These are phyloP conservation scores for Moniliophthora roreri DNA, from an alignment of 1,284 basidiomycete genomes.

Conservation along the genomic window DNA sequence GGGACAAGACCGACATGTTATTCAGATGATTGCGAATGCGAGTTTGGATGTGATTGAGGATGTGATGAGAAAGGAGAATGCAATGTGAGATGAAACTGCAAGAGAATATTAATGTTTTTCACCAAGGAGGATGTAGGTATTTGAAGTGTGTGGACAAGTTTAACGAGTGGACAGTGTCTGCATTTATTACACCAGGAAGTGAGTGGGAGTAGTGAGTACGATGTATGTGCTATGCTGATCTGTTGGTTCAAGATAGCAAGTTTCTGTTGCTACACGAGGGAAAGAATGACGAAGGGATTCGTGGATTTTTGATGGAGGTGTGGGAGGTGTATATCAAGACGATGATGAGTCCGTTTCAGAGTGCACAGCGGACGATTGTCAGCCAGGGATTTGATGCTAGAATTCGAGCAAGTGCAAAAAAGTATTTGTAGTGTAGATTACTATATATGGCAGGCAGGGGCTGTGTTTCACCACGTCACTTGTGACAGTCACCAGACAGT, in stretches of 20 bases:
- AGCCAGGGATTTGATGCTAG: conserved; percentile 80
- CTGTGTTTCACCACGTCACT: neutral
- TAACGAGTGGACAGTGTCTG: conserved; percentile 96
- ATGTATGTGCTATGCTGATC: conserved; percentile 13
- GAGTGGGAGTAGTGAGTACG: conserved; percentile 33
- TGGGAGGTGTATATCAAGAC: conserved; percentile 97
- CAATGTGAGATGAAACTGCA: conserved; percentile 64
- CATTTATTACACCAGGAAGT: conserved; percentile 93
- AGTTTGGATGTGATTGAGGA: conserved; percentile 92
- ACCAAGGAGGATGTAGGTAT: conserved; percentile 60
- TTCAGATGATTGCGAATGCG: conserved; percentile 96
- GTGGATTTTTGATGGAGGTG: conserved; percentile 85
- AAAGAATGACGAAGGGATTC: conserved; percentile 95
- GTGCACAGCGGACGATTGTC: conserved; percentile 79
- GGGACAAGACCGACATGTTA: conserved; percentile 84
- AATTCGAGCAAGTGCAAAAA: conserved; percentile 85
- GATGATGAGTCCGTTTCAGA: conserved; percentile 90
- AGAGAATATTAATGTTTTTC: no score
- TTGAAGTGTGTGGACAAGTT: conserved; percentile 92
- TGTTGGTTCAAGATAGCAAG: conserved; percentile 86
- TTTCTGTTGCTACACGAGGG: conserved; percentile 89
- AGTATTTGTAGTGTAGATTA: conserved; percentile 58
- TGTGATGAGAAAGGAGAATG: conserved; percentile 80
- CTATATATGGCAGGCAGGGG: neutral
- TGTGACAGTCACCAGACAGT: neutral